Percentiles rank a stretch among this genome's conserved stretches.
phyloP scores from a whole-genome alignment of 306 rosid genomes.

The Prunus mongolica region DNA sequence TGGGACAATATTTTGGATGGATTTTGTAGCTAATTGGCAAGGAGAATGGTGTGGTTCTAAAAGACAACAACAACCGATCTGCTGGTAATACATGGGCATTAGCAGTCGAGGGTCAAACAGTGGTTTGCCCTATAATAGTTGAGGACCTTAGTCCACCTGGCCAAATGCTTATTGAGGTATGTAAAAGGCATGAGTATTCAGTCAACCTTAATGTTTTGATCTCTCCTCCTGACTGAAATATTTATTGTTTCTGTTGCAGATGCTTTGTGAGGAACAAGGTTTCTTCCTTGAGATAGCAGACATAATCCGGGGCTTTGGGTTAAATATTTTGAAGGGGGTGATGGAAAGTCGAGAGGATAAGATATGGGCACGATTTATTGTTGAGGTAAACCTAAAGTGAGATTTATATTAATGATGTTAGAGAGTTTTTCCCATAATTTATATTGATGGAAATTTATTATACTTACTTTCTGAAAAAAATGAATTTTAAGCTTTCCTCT shows the following conservation, averaged over 20 bases:
- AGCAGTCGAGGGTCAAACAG: conserved; percentile 59
- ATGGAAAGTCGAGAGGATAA: conserved; percentile 65
- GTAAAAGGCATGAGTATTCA: neutral
- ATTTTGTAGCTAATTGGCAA: conserved; percentile 47
- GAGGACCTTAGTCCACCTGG: conserved; percentile 75
- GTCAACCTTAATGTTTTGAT: neutral
- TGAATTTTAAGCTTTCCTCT: neutral
- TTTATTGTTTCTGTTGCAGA: conserved; percentile 38
- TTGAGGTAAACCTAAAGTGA: conserved; percentile 54
- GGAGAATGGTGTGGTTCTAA: conserved; percentile 39
- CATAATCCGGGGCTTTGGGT: conserved; percentile 52
- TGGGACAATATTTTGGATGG: conserved; percentile 13
- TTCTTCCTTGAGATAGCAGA: conserved; percentile 80
- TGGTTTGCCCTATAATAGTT: conserved; percentile 77
- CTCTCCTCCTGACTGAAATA: conserved; percentile 6
- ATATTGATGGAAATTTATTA: neutral
- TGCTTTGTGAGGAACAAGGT: conserved; percentile 74
- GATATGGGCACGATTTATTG: conserved; percentile 72
- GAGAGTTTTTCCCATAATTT: neutral
- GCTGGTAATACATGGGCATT: conserved; percentile 65
- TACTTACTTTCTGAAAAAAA: neutral
- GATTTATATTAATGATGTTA: neutral
- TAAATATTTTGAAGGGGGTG: conserved; percentile 72
- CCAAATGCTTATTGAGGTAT: conserved; percentile 90
- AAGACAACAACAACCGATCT: conserved; percentile 28